Percentiles rank a stretch among this genome's conserved stretches.
phyloP scores from a whole-genome alignment of 2,329 filamentous ascomycete species.

The Cercospora sp. region DNA sequence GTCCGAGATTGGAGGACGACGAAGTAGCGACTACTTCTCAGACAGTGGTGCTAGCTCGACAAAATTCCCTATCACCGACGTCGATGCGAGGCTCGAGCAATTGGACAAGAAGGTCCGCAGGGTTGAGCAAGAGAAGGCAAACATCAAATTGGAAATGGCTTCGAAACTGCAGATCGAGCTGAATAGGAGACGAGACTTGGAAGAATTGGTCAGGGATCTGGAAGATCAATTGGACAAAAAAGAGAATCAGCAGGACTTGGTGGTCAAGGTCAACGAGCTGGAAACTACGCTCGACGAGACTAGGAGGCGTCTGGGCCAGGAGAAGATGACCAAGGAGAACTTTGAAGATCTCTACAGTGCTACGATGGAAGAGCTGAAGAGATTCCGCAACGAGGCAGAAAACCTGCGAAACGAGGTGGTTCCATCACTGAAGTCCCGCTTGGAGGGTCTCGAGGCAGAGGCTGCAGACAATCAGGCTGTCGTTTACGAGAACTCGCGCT shows the following conservation, averaged over 20 bases:
- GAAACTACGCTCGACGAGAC: slow-evolving; percentile 80
- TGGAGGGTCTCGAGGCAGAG: slow-evolving; percentile 76
- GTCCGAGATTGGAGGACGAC: slow-evolving; percentile 59
- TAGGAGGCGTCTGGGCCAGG: slow-evolving; percentile 77
- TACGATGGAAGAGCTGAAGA: slow-evolving; percentile 78
- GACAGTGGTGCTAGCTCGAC: slow-evolving; percentile 89
- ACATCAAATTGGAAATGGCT: slow-evolving; percentile 79
- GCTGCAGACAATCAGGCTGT: slow-evolving; percentile 71
- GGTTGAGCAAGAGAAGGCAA: slow-evolving; percentile 87
- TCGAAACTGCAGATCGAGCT: slow-evolving; percentile 87
- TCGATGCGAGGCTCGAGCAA: slow-evolving; percentile 63
- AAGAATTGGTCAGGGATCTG: slow-evolving; percentile 79
- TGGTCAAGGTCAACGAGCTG: slow-evolving; percentile 67
- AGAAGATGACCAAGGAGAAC: slow-evolving; percentile 84
- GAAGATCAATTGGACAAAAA: slow-evolving; percentile 73
- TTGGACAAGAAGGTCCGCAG: slow-evolving; percentile 79
- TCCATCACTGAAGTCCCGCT: slow-evolving; percentile 71
- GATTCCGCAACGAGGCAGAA: slow-evolving; percentile 83
- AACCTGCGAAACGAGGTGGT: slow-evolving; percentile 87
- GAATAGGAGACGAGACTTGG: slow-evolving; percentile 69
- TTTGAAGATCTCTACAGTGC: slow-evolving; percentile 89
- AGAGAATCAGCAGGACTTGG: slow-evolving; percentile 37
- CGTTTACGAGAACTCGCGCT: slow-evolving; percentile 76
- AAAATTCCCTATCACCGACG: slow-evolving; percentile 67
- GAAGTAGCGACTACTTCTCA: slow-evolving; percentile 97